Evolutionary conservation across 2,329 filamentous ascomycete genomes (phyloP).

Genomic region (Torrubiellomyces zombiae): DNA sequence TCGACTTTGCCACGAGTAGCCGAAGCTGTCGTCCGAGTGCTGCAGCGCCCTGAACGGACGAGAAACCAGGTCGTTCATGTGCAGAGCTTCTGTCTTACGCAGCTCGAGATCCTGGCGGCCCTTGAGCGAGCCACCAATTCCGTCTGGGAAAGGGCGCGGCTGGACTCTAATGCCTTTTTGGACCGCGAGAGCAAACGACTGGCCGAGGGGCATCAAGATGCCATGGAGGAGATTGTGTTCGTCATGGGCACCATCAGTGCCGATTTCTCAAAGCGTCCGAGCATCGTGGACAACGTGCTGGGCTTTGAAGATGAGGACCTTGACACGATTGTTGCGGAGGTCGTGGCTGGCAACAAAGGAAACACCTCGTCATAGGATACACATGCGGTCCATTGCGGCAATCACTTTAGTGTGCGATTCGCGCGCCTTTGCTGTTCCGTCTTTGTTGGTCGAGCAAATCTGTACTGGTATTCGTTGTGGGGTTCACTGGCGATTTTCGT

Average conservation of each 20-base stretch:
- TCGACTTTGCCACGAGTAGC: slow-evolving; percentile 33
- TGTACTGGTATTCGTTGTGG: no score
- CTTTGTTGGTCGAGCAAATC: no score
- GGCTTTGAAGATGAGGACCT: slow-evolving; percentile 29
- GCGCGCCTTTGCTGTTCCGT: no score
- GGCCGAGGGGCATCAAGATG: slow-evolving; percentile 19
- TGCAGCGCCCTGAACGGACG: slow-evolving; percentile 31
- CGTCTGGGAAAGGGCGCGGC: slow-evolving; percentile 17
- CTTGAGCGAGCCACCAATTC: slow-evolving; percentile 32
- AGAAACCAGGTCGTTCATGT: slow-evolving; percentile 32
- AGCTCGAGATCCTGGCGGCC: slow-evolving; percentile 27
- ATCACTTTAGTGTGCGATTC: no score
- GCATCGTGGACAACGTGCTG: slow-evolving; percentile 29
- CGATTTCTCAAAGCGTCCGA: slow-evolving; percentile 27
- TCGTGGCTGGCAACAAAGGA: slow-evolving; percentile 12
- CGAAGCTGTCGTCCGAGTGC: slow-evolving; percentile 29
- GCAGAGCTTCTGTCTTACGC: slow-evolving; percentile 28
- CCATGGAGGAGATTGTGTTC: slow-evolving; percentile 31
- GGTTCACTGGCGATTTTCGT: no score
- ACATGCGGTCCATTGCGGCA: no score
- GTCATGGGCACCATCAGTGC: slow-evolving; percentile 29
- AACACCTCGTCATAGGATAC: neutral
- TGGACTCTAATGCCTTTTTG: slow-evolving; percentile 23
- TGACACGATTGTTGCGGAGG: slow-evolving; percentile 20
- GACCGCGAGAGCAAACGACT: slow-evolving; percentile 17